These are phyloP conservation scores for Amaranthus hypochondriacus DNA, from an alignment of 148 eudicot genomes.

Conservation along the genomic window DNA sequence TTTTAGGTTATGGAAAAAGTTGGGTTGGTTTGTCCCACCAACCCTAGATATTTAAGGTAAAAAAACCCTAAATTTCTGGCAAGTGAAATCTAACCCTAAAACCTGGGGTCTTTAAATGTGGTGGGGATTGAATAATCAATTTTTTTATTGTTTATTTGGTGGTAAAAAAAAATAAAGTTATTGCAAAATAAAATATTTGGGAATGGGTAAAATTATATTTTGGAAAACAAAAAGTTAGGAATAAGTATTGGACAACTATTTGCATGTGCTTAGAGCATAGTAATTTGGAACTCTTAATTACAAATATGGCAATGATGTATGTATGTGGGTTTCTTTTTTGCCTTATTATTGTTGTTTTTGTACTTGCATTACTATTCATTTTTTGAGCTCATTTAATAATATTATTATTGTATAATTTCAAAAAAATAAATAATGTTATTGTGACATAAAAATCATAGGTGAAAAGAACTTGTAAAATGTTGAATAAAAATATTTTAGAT, in stretches of 20 bases:
- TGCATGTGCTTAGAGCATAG: conserved; percentile 23
- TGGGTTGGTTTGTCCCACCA: background rate
- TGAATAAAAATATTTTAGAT: too few relatives aligned
- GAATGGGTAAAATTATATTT: background rate
- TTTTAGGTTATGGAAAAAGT: background rate
- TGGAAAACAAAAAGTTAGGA: background rate
- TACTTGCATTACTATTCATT: too few relatives aligned
- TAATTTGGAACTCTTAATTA: conserved; percentile 23
- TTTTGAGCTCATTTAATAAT: too few relatives aligned
- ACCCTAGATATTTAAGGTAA: conserved; percentile 38
- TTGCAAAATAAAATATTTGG: conserved; percentile 1
- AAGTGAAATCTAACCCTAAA: conserved; percentile 34
- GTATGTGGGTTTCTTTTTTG: conserved; percentile 16
- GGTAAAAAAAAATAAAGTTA: background rate
- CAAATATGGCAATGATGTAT: conserved; percentile 17
- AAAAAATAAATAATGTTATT: too few relatives aligned
- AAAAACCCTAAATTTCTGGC: conserved; percentile 23
- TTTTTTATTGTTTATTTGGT: conserved; percentile 10
- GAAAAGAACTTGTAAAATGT: too few relatives aligned
- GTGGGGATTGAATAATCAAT: conserved; percentile 12
- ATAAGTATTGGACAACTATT: conserved; percentile 4
- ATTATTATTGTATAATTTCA: too few relatives aligned
- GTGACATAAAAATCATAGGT: too few relatives aligned
- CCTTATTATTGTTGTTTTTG: background rate
- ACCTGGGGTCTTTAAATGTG: conserved; percentile 24